Base-by-base conservation (phyloP, 2,329 filamentous ascomycete species). In the Hypomyces rosellus region DNA sequence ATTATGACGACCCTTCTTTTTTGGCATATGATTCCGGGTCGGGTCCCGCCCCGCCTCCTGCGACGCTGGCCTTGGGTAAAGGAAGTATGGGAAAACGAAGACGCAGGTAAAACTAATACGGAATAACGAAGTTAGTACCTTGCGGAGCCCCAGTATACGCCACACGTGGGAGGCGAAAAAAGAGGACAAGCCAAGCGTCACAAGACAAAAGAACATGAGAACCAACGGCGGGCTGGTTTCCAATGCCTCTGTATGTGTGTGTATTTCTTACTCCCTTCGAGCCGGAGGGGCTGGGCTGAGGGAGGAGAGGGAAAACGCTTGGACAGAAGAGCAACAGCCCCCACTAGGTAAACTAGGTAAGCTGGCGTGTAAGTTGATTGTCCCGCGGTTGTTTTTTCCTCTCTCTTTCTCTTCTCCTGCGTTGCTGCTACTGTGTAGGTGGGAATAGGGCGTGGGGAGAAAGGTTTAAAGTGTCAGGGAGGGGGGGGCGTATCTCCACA, bases 11-110 rank as follows among this genome's bases (percentile, higher is more conserved):
- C 33, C 20, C 42, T 40, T 37, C 43, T 33, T 41, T 47, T 52
- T 52, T 54, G 49, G 41, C 49, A 49, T 54, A 46, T 52, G 51
- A 53, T 53, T 48, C 48, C 45, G 41, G 39, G 22, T 48, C 30
- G 34, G 45, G 15, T 20, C 13, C 37, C 34, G 22, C 37, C 36
- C 45, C 45, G 20, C 25, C 41, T 44, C 13, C 11, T 46, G 16
- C 45, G 36, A 22, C 14, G 11, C 42, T 25, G n/a, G n/a, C 30
- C 25, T 18, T 25, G 20, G 25, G 25, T 30, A 30, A 6, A 8
- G 25, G 25, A 30, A 30, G 6, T 8, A 20, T 20, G 20, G 20
- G 5, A 20, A 20, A 20, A 3, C 20, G 3, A 20, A 14, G 11
- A n/a, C n/a, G n/a, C 6, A 8, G 37, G 15, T 4, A 1, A 16